Base-by-base conservation (phyloP, 257 asterid species). In the Nicotiana benthamiana region DNA sequence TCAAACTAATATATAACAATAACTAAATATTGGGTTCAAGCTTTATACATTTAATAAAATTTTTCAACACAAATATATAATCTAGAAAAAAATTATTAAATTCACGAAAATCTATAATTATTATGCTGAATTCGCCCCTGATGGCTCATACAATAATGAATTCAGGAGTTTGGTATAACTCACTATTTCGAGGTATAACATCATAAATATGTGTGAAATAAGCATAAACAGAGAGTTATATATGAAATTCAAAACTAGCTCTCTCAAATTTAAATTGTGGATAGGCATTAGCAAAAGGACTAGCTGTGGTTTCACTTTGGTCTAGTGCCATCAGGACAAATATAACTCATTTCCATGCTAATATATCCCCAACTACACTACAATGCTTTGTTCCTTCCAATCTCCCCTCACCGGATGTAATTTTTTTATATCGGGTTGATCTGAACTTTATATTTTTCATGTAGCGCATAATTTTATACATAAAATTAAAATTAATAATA, bases 311-410 rank as follows among this genome's bases (percentile, higher is more conserved):
- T 43, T 70, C 54, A 22, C 36, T 43, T 53, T 66, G 81, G 79
- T 82, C 36, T 30, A 46, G 82, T 77, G 82, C 63, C 75, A 28
- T 26, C 12, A 52, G 46, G 85, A 82, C 82, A 82, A 77, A 79
- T 20, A 77, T 82, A 82, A 82, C 79, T 24, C 82, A 82, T 30
- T 77, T 68, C 53, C 68, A 68, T 68, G 79, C 48, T 68, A 7
- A 20, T 30, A 56, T 65, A 40, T 24, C 59, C 43, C 63, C 40
- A 62, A 77, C 65, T 80, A 46, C 20, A 48, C 36, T 9, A 51
- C 15, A 46, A 75, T 28, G 43, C 7, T 75, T 36, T 40, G 77
- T 43, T 60, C 36, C 56, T 72, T 72, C 46, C 78, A 46, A 22
- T 72, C 40, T 70, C 11, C 54, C 16, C 53, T 46, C 53, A 9